Evolutionary conservation across 805 yeast species (phyloP).

Genomic region (Saccharomycopsis sp.): DNA sequence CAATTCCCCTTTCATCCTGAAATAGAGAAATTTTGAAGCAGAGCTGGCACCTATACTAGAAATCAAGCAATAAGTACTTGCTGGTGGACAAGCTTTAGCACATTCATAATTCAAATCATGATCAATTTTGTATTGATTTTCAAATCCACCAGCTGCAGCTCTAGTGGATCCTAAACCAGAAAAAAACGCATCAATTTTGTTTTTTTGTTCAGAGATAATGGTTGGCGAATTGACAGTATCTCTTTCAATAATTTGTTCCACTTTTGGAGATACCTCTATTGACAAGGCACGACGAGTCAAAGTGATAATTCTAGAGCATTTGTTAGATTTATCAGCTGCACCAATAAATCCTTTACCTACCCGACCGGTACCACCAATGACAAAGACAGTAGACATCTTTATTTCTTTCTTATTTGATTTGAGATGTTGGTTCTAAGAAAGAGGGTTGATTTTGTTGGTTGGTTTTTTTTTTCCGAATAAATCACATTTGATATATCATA

Average conservation of each 20-base stretch:
- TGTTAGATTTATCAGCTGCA: constrained; percentile 29
- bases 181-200: constrained; percentile 36
- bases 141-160: constrained; percentile 63
- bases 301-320: constrained; percentile 34
- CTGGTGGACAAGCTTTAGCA: constrained; percentile 62
- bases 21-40: constrained; percentile 48
- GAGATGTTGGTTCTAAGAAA: no score
- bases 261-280: constrained; percentile 20
- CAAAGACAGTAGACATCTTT: constrained; percentile 25
- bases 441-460: no score
- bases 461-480: no score
- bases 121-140: constrained; percentile 61
- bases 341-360: constrained; percentile 53
- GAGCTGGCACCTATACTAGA: constrained; percentile 57
- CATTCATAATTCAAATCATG: constrained; percentile 57
- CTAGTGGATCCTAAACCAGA: constrained; percentile 71
- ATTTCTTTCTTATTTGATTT: no score
- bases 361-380: constrained; percentile 72
- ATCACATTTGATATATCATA: no score
- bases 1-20: constrained; percentile 61
- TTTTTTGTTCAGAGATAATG: constrained; percentile 23
- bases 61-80: constrained; percentile 52
- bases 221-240: constrained; percentile 44
- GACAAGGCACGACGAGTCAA: constrained; percentile 36
- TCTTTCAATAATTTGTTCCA: constrained; percentile 31